Evolutionary conservation across 495 filamentous ascomycete species (phyloP).

Genomic region (Aspergillus cavernicola): DNA sequence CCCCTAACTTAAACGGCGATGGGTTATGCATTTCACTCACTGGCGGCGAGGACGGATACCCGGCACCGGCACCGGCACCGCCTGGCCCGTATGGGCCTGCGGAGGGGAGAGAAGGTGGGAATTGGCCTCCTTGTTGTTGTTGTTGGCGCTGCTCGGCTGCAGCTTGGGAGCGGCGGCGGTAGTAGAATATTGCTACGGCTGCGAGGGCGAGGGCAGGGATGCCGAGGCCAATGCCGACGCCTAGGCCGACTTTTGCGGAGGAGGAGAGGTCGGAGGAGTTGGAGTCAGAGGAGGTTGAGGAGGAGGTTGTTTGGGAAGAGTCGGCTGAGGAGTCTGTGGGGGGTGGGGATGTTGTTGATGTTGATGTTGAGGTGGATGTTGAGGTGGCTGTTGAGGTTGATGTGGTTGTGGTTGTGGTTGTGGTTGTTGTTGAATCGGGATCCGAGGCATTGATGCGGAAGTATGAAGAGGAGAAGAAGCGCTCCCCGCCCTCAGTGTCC

Average conservation of each 20-base stretch:
- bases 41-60: not conserved
- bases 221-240: constrained; percentile 13
- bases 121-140: not conserved
- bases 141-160: not conserved
- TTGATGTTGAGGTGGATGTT: not conserved
- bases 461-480: constrained; percentile 10
- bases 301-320: not conserved
- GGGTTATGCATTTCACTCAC: not conserved
- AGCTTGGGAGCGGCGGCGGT: not conserved
- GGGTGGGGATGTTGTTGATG: not conserved
- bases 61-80: not conserved
- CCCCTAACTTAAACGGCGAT: constrained; percentile 1
- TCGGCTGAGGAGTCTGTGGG: not conserved
- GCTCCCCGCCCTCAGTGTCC: not conserved
- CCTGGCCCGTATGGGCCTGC: not conserved
- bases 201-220: constrained; percentile 8
- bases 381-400: not conserved
- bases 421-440: not conserved
- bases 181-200: constrained; percentile 6
- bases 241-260: constrained; percentile 10
- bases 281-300: not conserved
- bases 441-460: constrained; percentile 13
- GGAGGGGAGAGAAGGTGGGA: not conserved
- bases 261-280: constrained; percentile 1
- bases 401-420: not conserved